Percentiles rank a stretch among this genome's conserved stretches.
These are phyloP conservation scores for Aspergillus sp. DNA, from an alignment of 2,329 filamentous ascomycete genomes.

Conservation along the genomic window DNA sequence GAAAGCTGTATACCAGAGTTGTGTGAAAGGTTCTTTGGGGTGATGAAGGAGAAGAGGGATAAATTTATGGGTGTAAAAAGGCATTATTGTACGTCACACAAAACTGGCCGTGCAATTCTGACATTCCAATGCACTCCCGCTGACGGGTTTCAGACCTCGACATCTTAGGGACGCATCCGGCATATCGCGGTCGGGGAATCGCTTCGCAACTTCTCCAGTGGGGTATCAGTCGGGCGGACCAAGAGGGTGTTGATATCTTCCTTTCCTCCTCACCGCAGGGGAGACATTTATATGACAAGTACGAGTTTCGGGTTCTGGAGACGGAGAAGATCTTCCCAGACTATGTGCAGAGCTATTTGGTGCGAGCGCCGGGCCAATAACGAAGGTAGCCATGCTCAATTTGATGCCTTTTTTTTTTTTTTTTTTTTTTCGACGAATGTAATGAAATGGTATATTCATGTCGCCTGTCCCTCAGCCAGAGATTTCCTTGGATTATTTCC, in stretches of 20 bases:
- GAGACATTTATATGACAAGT: slow-evolving; percentile 33
- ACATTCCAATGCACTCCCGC: too few relatives aligned
- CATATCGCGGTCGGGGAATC: slow-evolving; percentile 16
- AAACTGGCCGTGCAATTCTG: too few relatives aligned
- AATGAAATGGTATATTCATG: too few relatives aligned
- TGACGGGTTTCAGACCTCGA: slow-evolving; percentile 15
- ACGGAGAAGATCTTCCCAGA: slow-evolving; percentile 1
- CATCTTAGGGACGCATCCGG: slow-evolving; percentile 19
- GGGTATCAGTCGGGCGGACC: slow-evolving; percentile 32
- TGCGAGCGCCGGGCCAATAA: neutral
- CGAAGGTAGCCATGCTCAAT: too few relatives aligned
- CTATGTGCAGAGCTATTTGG: slow-evolving; percentile 7
- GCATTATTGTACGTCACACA: slow-evolving; percentile 20
- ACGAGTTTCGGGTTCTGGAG: slow-evolving; percentile 29
- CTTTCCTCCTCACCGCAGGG: slow-evolving; percentile 32
- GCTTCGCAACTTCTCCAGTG: slow-evolving; percentile 28
- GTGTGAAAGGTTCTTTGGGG: slow-evolving; percentile 15
- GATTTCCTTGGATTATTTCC: too few relatives aligned
- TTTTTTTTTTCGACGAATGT: too few relatives aligned
- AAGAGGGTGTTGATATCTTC: slow-evolving; percentile 28
- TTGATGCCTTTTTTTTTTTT: too few relatives aligned
- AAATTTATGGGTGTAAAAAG: slow-evolving; percentile 13
- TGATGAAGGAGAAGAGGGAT: slow-evolving; percentile 10
- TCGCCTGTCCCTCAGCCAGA: too few relatives aligned
- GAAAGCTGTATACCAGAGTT: slow-evolving; percentile 11